Base-by-base conservation (phyloP, 2,329 filamentous ascomycete species). In the Ceratocystiopsis sp. region DNA sequence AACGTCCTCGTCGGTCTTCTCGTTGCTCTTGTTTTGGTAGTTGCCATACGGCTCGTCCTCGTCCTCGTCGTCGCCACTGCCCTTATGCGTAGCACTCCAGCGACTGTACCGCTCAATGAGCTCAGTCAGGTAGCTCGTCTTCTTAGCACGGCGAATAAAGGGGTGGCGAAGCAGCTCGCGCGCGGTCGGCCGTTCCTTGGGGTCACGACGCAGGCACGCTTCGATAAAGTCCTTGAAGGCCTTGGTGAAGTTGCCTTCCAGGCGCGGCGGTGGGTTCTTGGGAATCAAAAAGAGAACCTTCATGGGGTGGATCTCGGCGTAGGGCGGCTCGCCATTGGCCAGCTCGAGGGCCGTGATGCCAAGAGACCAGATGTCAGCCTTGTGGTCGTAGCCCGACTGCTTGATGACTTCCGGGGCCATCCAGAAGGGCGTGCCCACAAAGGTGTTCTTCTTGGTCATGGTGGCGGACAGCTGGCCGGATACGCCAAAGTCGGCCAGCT, bases 381-480 rank as follows among this genome's bases (percentile, higher is more conserved):
- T 95, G 64, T 93, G 85, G 60, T 95, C 89, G 65, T 96, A 95
- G 40, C 89, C 89, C 45, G 86, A 93, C 60, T 98, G 89, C 64
- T 94, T 94, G 61, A 98, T 98, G 44, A 96, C 89, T 63, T 98
- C 89, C 12, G 89, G 89, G 3, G 91, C 89, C 89, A 98, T 98
- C 91, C 91, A 98, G 59, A 96, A 98, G 1, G 91, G 89, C 0
- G 89, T 96, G 33, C 91, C 91, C 32, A 98, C 89, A 59, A 96
- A 98, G 0, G 89, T 96, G 58, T 96, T 96, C 66, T 96, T 96
- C 70, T 96, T 96, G 49, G 89, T 95, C 87, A 96, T 96, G 41
- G 89, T 98, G 8, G 89, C 89, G 11, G 89, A 93, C 18, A 96
- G 71, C 62, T 96, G 91, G 25, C 89, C 89, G 1, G 89, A 95